Percentiles rank a stretch among this genome's conserved stretches.
These are phyloP conservation scores for Tricholoma sp. DNA, from an alignment of 768 basidiomycete species.

Conservation along the genomic window DNA sequence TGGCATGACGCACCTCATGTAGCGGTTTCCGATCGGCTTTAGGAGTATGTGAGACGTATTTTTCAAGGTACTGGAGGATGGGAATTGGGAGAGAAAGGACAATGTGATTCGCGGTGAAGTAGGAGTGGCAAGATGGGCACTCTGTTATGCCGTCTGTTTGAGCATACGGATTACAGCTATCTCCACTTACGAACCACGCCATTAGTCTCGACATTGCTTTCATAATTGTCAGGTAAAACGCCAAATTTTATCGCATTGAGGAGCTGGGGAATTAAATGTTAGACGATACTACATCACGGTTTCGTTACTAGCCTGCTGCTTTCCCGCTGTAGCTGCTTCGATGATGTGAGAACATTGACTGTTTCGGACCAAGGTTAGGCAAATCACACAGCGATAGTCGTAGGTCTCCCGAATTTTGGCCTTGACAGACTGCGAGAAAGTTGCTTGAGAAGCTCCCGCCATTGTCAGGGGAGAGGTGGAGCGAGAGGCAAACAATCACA, in stretches of 20 bases:
- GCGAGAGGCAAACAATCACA: no score
- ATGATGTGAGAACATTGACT: no score
- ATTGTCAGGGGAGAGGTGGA: no score
- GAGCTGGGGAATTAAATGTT: background rate
- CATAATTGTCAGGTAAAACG: background rate
- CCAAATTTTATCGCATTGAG: background rate
- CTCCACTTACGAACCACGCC: background rate
- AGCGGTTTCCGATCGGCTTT: background rate
- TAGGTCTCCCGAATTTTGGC: conserved; percentile 2
- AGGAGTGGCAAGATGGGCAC: background rate
- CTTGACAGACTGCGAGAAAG: background rate
- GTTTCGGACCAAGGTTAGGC: background rate
- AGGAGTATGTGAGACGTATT: background rate
- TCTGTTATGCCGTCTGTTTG: background rate
- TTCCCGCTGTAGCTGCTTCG: background rate
- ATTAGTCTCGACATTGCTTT: background rate
- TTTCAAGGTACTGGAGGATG: background rate
- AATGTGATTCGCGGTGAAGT: background rate
- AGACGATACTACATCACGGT: background rate
- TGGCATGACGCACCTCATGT: background rate
- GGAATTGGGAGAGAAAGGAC: background rate
- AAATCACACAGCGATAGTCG: background rate
- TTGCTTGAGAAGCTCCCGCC: background rate
- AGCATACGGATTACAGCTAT: background rate
- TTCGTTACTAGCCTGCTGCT: background rate